Evolutionary conservation across 441 rosid genomes (phyloP).

Genomic region (Metrosideros polymorpha): DNA sequence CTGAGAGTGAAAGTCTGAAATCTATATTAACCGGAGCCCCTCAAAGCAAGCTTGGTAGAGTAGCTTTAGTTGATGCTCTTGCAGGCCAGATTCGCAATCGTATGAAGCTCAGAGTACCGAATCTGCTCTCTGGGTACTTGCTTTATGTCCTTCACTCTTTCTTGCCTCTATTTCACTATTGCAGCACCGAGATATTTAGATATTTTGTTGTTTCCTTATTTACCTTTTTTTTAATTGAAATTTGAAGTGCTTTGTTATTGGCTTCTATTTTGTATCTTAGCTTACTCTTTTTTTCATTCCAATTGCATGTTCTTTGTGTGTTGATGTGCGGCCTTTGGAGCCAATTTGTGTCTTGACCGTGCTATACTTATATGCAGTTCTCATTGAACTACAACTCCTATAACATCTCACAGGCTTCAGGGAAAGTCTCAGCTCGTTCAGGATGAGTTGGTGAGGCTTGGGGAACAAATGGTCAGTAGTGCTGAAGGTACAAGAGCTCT

Average conservation of each 20-base stretch:
- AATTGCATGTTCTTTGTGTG: background rate
- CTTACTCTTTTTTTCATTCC: background rate
- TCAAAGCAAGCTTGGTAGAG: conserved; percentile 82
- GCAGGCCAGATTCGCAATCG: conserved; percentile 85
- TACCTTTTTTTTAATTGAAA: background rate
- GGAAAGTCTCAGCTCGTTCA: conserved; percentile 80
- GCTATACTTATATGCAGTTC: background rate
- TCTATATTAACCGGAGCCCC: conserved; percentile 79
- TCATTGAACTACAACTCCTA: background rate
- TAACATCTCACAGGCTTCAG: conserved; percentile 54
- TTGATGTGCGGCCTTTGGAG: background rate
- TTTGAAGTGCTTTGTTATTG: background rate
- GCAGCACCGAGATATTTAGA: background rate
- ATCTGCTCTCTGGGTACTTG: conserved; percentile 79
- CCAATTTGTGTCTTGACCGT: background rate
- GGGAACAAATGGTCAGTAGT: conserved; percentile 71
- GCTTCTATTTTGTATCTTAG: background rate
- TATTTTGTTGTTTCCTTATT: background rate
- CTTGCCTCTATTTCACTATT: background rate
- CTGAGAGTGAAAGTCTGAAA: conserved; percentile 88
- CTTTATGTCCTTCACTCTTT: background rate
- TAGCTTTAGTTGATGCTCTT: conserved; percentile 78
- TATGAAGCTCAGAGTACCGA: conserved; percentile 88
- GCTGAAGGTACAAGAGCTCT: conserved; percentile 93
- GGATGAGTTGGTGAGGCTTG: conserved; percentile 80